These are phyloP conservation scores for Nidularia sp. DNA, from an alignment of 768 basidiomycete species.

Conservation along the genomic window DNA sequence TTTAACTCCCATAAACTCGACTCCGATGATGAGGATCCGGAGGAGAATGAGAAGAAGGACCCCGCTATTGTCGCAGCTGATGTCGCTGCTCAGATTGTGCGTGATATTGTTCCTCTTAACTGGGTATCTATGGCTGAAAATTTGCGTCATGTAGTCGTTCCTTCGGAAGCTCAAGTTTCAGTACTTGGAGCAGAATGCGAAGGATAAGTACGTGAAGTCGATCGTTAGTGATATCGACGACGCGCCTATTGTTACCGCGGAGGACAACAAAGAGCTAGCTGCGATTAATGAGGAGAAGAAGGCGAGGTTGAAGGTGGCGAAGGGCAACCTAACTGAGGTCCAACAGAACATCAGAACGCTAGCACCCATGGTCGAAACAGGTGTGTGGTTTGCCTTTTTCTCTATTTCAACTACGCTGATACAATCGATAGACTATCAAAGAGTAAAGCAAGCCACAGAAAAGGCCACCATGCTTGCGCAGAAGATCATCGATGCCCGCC, in stretches of 20 bases:
- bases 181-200: constrained; percentile 87
- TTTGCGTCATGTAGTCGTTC: constrained; percentile 46
- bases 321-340: constrained; percentile 56
- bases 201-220: constrained; percentile 81
- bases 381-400: constrained; percentile 21
- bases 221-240: constrained; percentile 85
- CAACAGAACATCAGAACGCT: constrained; percentile 59
- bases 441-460: constrained; percentile 45
- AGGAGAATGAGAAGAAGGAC: constrained; percentile 36
- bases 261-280: constrained; percentile 69
- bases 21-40: constrained; percentile 19
- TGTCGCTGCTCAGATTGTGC: constrained; percentile 58
- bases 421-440: constrained; percentile 51
- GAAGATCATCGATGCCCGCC: constrained; percentile 79
- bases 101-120: constrained; percentile 13
- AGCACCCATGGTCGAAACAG: constrained; percentile 67
- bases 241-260: constrained; percentile 73
- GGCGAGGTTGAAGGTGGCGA: constrained; percentile 57
- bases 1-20: constrained; percentile 31
- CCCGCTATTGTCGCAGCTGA: constrained; percentile 55
- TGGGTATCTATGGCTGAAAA: neutral
- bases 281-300: constrained; percentile 69
- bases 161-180: constrained; percentile 84
- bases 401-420: neutral
- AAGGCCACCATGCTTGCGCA: constrained; percentile 61